Percentiles rank a stretch among this genome's conserved stretches.
These are phyloP conservation scores for Colletotrichum sp. DNA, from an alignment of 2,329 filamentous ascomycete genomes.

Conservation along the genomic window DNA sequence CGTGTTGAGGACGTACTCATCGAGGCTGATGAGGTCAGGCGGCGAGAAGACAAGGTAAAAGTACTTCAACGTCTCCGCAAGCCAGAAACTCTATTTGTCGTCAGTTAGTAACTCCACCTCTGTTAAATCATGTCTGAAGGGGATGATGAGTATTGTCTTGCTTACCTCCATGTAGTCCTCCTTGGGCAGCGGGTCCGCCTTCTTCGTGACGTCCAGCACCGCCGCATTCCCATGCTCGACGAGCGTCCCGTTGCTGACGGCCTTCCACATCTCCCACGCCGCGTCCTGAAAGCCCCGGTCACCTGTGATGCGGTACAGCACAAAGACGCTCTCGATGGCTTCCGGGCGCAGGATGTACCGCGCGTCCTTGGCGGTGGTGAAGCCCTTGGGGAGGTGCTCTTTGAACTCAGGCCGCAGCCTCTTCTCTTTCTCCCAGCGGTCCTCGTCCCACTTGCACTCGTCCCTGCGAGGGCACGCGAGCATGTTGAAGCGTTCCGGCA, in stretches of 20 bases:
- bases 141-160: neutral
- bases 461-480: constrained; percentile 41
- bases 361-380: constrained; percentile 60
- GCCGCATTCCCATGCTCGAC: constrained; percentile 54
- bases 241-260: constrained; percentile 50
- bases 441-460: constrained; percentile 50
- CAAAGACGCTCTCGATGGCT: constrained; percentile 58
- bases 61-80: constrained; percentile 77
- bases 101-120: neutral
- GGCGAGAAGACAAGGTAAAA: constrained; percentile 76
- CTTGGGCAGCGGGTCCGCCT: constrained; percentile 45
- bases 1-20: constrained; percentile 69
- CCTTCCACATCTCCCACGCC: constrained; percentile 59
- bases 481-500: constrained; percentile 56
- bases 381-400: constrained; percentile 56
- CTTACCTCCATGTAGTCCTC: constrained; percentile 45
- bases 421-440: constrained; percentile 26
- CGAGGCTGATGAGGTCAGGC: constrained; percentile 65
- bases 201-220: constrained; percentile 54
- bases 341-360: constrained; percentile 58
- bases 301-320: constrained; percentile 59
- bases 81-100: constrained; percentile 66
- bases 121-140: rapidly evolving
- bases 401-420: constrained; percentile 29
- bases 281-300: constrained; percentile 51